Base-by-base conservation (phyloP, 2,329 filamentous ascomycete genomes). In the Nigrospora osmanthi region DNA sequence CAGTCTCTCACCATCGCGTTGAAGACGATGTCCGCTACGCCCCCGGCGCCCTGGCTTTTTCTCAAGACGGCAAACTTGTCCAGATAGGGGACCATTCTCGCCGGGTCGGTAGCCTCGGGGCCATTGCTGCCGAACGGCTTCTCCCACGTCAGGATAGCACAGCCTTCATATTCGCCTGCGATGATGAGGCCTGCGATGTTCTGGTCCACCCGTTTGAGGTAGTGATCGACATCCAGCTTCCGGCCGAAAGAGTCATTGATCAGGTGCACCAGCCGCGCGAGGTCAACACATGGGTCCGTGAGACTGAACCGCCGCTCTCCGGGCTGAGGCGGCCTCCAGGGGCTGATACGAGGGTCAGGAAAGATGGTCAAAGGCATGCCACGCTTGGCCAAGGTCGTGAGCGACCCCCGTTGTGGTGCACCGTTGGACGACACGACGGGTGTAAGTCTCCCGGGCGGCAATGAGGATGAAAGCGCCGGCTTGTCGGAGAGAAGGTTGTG, bases 1-100 rank as follows among this genome's bases (percentile, higher is more conserved):
- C 90, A 95, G 16, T 84, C 81, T 28, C 87, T 78, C 6, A 95
- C 88, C 87, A 98, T 95, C 32, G 89, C 85, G 50, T 94, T 95
- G 68, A 97, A 98, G 9, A 98, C 86, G 35, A 97, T 85, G 59
- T 98, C 93, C 1, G 93, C 91, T 3, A 97, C 90, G 3, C 93
- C 91, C 1, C 89, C 89, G 0, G 87, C 87, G 0, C 93, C 93
- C 63, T 98, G 93, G 12, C 84, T 86, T 48, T 81, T 84, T 53
- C 87, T 91, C 14, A 95, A 73, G 1, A 98, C 93, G 1, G 93
- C 93, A 60, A 98, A 97, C 62, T 98, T 98, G 66, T 98, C 93
- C 30, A 98, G 75, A 61, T 98, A 98, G 0, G 93, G 93, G 0
- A 98, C 87, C 53, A 89, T 77, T 11, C 86, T 77, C 1, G 74